These are phyloP conservation scores for Penicillium waksmanii DNA, from an alignment of 495 filamentous ascomycete species.

Conservation along the genomic window DNA sequence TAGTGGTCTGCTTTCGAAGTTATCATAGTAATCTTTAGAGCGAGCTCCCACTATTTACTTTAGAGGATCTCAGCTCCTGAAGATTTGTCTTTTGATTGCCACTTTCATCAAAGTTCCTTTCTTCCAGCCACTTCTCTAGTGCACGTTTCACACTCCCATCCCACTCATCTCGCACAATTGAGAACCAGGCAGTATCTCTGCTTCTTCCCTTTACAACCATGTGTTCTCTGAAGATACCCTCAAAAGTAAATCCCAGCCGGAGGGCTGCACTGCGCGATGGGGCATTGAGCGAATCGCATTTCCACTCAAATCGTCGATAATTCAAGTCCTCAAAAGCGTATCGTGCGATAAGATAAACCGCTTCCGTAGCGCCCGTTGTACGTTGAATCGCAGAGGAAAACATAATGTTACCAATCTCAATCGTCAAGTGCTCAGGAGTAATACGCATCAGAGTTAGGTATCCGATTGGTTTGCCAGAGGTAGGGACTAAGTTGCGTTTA, in stretches of 20 bases:
- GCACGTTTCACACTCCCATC: conserved; percentile 42
- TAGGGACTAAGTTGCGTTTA: conserved; percentile 14
- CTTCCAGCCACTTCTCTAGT: conserved; percentile 52
- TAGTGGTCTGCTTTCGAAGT: too few species aligned
- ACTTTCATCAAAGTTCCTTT: conserved; percentile 50
- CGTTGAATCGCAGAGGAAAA: conserved; percentile 50
- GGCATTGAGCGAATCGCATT: conserved; percentile 55
- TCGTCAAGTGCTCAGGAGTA: conserved; percentile 34
- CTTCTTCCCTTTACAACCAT: conserved; percentile 57
- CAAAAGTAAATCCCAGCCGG: conserved; percentile 55
- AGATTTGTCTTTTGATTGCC: conserved; percentile 47
- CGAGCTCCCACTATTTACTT: too few species aligned
- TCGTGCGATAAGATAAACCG: conserved; percentile 49
- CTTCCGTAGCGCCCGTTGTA: conserved; percentile 54
- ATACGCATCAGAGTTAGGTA: conserved; percentile 50
- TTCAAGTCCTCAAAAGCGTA: conserved; percentile 52
- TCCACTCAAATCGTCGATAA: conserved; percentile 61
- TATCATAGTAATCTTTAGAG: too few species aligned
- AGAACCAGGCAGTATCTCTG: conserved; percentile 60
- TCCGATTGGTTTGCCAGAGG: conserved; percentile 38
- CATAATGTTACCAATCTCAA: conserved; percentile 57
- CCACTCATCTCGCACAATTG: conserved; percentile 58
- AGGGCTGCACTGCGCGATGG: conserved; percentile 49
- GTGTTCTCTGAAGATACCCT: conserved; percentile 59
- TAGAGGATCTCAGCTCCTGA: not conserved